phyloP scores from a whole-genome alignment of 2,329 filamentous ascomycete genomes.

The Metarhizium guizhouense region DNA sequence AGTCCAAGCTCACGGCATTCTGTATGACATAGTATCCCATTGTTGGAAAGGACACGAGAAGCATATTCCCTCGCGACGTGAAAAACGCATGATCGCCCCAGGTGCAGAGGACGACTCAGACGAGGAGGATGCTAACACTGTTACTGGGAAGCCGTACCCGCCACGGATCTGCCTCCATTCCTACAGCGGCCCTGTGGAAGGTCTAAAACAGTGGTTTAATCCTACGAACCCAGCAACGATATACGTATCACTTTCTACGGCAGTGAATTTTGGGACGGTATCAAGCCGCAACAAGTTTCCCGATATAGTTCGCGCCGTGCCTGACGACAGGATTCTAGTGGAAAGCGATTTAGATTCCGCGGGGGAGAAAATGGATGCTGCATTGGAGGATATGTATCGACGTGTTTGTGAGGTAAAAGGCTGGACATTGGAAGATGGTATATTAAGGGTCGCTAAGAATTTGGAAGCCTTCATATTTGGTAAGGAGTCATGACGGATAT shows the following conservation, averaged over 20 bases:
- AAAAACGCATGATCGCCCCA: constrained; percentile 41
- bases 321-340: constrained; percentile 69
- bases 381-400: constrained; percentile 67
- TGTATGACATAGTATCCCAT: constrained; percentile 56
- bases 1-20: constrained; percentile 64
- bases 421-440: constrained; percentile 67
- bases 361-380: constrained; percentile 68
- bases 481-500: background rate
- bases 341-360: constrained; percentile 88
- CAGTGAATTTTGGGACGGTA: constrained; percentile 63
- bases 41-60: constrained; percentile 65
- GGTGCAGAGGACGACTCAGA: constrained; percentile 32
- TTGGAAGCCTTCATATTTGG: constrained; percentile 73
- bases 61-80: constrained; percentile 48
- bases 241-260: constrained; percentile 81
- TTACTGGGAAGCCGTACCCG: constrained; percentile 55
- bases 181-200: constrained; percentile 70
- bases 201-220: constrained; percentile 69
- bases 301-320: constrained; percentile 61
- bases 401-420: constrained; percentile 68
- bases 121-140: constrained; percentile 24
- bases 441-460: constrained; percentile 59
- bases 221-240: constrained; percentile 64
- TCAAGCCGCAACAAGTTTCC: constrained; percentile 41
- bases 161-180: constrained; percentile 90